Evolutionary conservation across 2,329 filamentous ascomycete genomes (phyloP), one percentile per base, ranked within the genome.

Genomic region (Xylaria sp.): DNA sequence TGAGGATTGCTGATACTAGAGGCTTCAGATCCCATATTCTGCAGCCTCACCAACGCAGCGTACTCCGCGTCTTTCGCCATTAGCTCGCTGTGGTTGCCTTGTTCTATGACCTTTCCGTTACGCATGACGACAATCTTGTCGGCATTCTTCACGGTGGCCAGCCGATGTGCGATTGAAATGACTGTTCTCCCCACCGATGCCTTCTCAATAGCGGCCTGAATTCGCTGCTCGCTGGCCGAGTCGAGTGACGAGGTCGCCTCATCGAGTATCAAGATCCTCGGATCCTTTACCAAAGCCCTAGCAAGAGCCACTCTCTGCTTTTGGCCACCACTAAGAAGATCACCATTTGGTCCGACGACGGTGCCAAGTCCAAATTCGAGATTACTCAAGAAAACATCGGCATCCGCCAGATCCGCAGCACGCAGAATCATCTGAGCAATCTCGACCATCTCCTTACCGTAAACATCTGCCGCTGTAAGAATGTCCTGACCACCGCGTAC

Each of bases 101-200:
- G 80, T 76, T 92, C 90, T 1, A 90, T 82, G 1, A 90, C 84
- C 39, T 81, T 78, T 0, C 91, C 90, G 52, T 87, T 82, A 3
- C 87, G 82, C 72, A 92, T 81, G 1, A 92, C 90, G 3, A 92
- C 81, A 57, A 92, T 92, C 63, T 88, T 86, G 70, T 92, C 87
- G 0, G 90, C 90, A 62, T 87, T 84, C 72, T 85, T 86, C 65
- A 90, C 86, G 0, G 88, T 90, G 0, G 86, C 86, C 2, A 91
- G 80, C 0, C 88, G 81, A 78, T 90, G 88, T 0, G 90, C 90
- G 65, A 92, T 91, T 10, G 89, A 85, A 65, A 93, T 87, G 0
- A 90, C 90, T 0, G 90, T 92, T n/a, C 89, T 75, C 1, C 77
- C 78, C 1, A 50, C 55, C 5, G 76, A 68, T 71, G 81, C 70